Conservation (phyloP, 257 asterid genomes). For the Sherardia arvensis region DNA sequence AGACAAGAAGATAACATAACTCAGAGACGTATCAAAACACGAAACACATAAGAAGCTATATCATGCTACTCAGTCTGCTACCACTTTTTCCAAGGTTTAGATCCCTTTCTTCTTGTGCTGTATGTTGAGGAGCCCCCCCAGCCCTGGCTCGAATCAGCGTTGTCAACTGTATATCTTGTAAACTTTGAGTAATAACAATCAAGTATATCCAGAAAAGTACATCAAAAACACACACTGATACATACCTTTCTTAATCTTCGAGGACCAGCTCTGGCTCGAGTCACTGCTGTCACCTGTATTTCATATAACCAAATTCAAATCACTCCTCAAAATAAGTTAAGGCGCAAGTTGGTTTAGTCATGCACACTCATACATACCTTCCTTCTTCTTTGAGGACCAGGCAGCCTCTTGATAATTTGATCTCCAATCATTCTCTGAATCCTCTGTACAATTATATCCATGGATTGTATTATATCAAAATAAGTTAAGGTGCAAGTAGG, state of each 20-base stretch:
- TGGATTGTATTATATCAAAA: no score
- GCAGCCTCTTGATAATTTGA: no score
- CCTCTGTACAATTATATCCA: neutral
- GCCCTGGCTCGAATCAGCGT: conserved; percentile 10
- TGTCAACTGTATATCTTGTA: conserved; percentile 5
- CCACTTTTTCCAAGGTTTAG: conserved; percentile 13
- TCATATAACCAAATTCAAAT: neutral
- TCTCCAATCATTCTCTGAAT: conserved; percentile 8
- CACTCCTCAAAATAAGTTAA: no score
- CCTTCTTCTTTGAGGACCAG: neutral
- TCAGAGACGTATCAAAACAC: no score
- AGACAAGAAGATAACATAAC: neutral
- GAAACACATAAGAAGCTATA: neutral
- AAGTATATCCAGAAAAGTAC: no score
- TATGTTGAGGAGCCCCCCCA: neutral
- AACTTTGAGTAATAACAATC: no score
- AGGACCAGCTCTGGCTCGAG: conserved; percentile 13
- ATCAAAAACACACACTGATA: no score
- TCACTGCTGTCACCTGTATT: conserved; percentile 7
- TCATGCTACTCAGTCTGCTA: neutral
- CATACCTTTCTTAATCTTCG: no score
- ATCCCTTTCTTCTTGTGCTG: conserved; percentile 6
- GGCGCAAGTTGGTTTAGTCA: no score
- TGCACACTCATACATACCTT: no score
- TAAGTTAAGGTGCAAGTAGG: no score